phyloP scores from a whole-genome alignment of 179 eudicot genomes.

The Silene noctiflora region DNA sequence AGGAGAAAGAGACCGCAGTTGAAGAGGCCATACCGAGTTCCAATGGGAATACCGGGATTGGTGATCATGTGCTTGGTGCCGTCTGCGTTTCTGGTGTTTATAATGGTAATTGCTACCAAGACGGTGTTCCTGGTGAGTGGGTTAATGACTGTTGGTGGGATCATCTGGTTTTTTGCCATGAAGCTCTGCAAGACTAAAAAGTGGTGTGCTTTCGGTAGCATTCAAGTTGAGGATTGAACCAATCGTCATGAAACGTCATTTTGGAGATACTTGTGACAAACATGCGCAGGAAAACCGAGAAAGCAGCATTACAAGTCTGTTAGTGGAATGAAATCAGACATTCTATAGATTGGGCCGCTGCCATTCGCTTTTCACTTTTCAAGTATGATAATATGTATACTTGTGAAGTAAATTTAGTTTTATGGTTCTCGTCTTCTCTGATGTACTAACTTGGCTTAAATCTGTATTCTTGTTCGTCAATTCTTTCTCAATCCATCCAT shows the following conservation, averaged over 20 bases:
- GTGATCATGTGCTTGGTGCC: conserved; percentile 67
- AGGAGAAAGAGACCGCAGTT: conserved; percentile 44
- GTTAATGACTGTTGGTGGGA: conserved; percentile 58
- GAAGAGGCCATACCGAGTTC: conserved; percentile 61
- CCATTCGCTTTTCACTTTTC: not conserved
- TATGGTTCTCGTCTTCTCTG: not conserved
- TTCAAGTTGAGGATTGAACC: conserved; percentile 25
- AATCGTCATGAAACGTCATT: not conserved
- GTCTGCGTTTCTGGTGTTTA: conserved; percentile 55
- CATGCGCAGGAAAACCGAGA: not conserved
- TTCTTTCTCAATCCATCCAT: not conserved
- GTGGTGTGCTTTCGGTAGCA: conserved; percentile 46
- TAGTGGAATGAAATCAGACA: not conserved
- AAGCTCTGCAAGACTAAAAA: conserved; percentile 50
- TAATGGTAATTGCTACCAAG: conserved; percentile 72
- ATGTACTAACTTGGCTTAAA: not conserved
- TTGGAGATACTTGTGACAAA: not conserved
- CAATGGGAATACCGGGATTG: conserved; percentile 45
- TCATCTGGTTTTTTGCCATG: conserved; percentile 64
- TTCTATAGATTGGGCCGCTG: not conserved
- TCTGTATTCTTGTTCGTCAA: not conserved
- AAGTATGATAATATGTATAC: not conserved
- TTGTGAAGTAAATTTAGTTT: not conserved
- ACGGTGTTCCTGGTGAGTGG: conserved; percentile 65
- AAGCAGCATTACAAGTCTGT: not conserved